These are phyloP conservation scores for Cylindrotheca closterium DNA, from an alignment of 108 stramenopile genomes.

Conservation along the genomic window DNA sequence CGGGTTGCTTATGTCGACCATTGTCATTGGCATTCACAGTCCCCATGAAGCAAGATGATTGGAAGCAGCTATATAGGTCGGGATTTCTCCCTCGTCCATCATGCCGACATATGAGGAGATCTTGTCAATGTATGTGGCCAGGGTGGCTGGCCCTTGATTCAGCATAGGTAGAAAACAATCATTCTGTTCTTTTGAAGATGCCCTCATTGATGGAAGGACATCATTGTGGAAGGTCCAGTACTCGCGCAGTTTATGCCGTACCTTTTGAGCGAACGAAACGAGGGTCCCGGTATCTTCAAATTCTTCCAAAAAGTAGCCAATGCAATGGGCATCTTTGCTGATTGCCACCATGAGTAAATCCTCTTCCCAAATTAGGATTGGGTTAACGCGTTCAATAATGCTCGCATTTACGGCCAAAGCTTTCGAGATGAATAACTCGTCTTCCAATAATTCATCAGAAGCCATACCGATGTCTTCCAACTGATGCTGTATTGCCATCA, in stretches of 20 bases:
- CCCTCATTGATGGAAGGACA: no score
- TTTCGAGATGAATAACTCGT: slow-evolving; percentile 31
- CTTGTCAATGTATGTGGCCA: no score
- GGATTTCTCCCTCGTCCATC: slow-evolving; percentile 4
- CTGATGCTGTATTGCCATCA: slow-evolving; percentile 11
- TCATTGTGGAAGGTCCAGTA: no score
- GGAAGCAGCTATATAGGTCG: slow-evolving; percentile 6
- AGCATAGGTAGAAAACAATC: no score
- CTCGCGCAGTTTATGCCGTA: no score
- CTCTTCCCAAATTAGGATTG: slow-evolving; percentile 7
- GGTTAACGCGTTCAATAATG: slow-evolving; percentile 8
- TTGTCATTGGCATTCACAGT: no score
- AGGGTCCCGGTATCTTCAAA: slow-evolving; percentile 27
- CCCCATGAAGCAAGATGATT: slow-evolving; percentile 24
- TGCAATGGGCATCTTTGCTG: background rate
- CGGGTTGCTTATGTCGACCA: no score
- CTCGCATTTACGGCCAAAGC: slow-evolving; percentile 25
- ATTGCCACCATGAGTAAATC: slow-evolving; percentile 14
- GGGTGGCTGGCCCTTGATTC: no score
- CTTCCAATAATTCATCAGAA: slow-evolving; percentile 11
- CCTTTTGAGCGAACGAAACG: no score
- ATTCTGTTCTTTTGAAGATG: background rate
- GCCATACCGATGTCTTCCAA: slow-evolving; percentile 31
- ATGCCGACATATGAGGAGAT: slow-evolving; percentile 16
- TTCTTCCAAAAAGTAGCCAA: slow-evolving; percentile 16